Conservation (phyloP, 345 rosid species). For the Psidium friedrichsthalianum region DNA sequence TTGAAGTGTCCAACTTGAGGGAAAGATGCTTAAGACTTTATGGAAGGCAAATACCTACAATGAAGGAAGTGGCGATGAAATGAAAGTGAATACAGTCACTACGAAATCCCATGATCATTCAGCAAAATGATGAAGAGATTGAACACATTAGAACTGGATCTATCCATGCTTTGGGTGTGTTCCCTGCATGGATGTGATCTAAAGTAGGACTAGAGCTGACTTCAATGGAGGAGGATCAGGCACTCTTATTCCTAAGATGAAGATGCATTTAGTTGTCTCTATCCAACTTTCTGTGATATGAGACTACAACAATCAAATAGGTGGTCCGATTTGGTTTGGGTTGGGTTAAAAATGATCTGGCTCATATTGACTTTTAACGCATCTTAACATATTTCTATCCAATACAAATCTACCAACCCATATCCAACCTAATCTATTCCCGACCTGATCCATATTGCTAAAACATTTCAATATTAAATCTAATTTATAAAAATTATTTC, state of each 20-base stretch:
- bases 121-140: not conserved
- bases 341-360: too few relatives aligned
- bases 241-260: not conserved
- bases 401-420: too few relatives aligned
- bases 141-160: not conserved
- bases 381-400: too few relatives aligned
- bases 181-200: not conserved
- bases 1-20: not conserved
- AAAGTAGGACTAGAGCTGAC: not conserved
- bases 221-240: not conserved
- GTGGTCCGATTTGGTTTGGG: too few relatives aligned
- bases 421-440: too few relatives aligned
- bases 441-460: too few relatives aligned
- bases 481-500: too few relatives aligned
- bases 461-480: too few relatives aligned
- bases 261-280: not conserved
- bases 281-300: too few relatives aligned
- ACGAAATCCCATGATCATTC: not conserved
- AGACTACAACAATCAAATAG: not conserved
- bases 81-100: not conserved
- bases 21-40: conserved; percentile 1
- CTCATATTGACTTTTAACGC: too few relatives aligned
- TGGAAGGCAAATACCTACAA: not conserved
- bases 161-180: not conserved
- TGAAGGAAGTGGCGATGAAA: not conserved